Evolutionary conservation across 1,284 basidiomycete genomes (phyloP).

Genomic region (Leccinum subfulvum): DNA sequence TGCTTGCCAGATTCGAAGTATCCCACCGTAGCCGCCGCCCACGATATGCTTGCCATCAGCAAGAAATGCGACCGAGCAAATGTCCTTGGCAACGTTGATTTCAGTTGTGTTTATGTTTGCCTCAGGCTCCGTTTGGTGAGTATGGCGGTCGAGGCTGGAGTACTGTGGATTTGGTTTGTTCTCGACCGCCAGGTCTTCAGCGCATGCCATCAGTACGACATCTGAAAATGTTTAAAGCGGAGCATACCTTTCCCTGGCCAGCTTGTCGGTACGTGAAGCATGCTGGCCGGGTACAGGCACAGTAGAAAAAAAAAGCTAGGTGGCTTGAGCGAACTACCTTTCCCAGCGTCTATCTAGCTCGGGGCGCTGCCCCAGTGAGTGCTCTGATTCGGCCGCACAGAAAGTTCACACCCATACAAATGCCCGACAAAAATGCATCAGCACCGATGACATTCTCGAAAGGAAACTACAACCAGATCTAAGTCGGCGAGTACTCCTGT

Average conservation of each 20-base stretch:
- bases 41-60: slow-evolving; percentile 5
- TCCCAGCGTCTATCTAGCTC: background rate
- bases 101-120: background rate
- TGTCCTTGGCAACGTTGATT: background rate
- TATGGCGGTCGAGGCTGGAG: background rate
- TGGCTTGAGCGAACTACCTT: background rate
- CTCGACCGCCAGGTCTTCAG: background rate
- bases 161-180: background rate
- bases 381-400: background rate
- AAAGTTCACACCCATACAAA: background rate
- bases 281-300: background rate
- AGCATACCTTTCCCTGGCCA: slow-evolving; percentile 9
- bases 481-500: background rate
- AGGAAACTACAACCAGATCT: background rate
- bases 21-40: slow-evolving; percentile 5
- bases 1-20: slow-evolving; percentile 6
- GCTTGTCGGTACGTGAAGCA: background rate
- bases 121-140: background rate
- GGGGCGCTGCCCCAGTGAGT: background rate
- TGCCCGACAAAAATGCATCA: background rate
- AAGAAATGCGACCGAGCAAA: slow-evolving; percentile 7
- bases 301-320: background rate
- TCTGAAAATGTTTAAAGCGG: background rate
- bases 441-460: background rate
- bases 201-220: background rate